Conservation (phyloP, 192 early-diverging fungal genomes). For the Helicostylum pulchrum region DNA sequence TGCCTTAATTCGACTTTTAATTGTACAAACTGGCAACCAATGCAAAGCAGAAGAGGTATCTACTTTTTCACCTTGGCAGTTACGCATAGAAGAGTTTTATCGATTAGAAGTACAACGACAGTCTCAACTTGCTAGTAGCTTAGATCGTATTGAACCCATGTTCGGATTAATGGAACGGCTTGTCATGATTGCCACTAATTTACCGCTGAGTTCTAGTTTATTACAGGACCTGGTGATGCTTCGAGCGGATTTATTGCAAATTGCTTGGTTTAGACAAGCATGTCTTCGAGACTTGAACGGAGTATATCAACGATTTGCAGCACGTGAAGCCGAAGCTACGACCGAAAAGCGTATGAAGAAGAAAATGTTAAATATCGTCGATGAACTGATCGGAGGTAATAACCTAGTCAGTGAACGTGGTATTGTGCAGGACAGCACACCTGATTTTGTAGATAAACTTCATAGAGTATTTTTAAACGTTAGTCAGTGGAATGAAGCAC, state of each 20-base stretch:
- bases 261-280: constrained; percentile 32
- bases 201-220: constrained; percentile 28
- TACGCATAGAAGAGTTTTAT: constrained; percentile 26
- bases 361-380: constrained; percentile 40
- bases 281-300: constrained; percentile 33
- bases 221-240: constrained; percentile 32
- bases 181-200: constrained; percentile 21
- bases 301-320: constrained; percentile 32
- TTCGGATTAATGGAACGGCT: constrained; percentile 28
- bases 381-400: constrained; percentile 38
- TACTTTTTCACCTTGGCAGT: constrained; percentile 15
- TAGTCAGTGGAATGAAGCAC: constrained; percentile 52
- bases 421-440: constrained; percentile 15
- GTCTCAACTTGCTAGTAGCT: constrained; percentile 21
- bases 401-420: background rate
- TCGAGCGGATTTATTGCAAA: constrained; percentile 24
- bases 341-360: constrained; percentile 28
- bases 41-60: constrained; percentile 5
- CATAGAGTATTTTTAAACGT: constrained; percentile 42
- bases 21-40: constrained; percentile 23
- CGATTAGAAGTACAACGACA: constrained; percentile 19
- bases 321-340: constrained; percentile 16
- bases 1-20: constrained; percentile 33
- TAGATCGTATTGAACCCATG: constrained; percentile 28
- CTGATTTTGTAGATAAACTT: constrained; percentile 44